These are phyloP conservation scores for Narthecium ossifragum DNA, from an alignment of 106 monocot species.

Conservation along the genomic window DNA sequence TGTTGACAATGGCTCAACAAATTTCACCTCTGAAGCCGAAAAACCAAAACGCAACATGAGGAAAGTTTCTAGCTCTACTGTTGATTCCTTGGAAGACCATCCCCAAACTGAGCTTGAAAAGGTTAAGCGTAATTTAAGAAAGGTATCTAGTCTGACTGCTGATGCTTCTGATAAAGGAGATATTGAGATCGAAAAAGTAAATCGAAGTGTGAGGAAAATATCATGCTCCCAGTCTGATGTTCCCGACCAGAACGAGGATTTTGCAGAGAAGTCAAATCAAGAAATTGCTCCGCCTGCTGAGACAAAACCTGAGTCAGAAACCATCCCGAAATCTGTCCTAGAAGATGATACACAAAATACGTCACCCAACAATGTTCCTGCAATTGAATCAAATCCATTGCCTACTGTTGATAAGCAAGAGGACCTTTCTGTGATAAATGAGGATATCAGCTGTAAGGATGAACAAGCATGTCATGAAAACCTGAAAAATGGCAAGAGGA, in stretches of 20 bases:
- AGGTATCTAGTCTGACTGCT: constrained; percentile 46
- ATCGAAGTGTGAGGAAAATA: constrained; percentile 18
- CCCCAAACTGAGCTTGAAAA: constrained; percentile 89
- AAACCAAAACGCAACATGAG: constrained; percentile 40
- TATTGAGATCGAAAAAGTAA: constrained; percentile 33
- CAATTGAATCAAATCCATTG: constrained; percentile 18
- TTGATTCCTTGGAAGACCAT: constrained; percentile 46
- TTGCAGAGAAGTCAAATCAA: constrained; percentile 37
- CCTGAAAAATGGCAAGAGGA: constrained; percentile 55
- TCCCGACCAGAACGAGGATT: constrained; percentile 17
- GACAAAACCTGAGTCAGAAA: constrained; percentile 17
- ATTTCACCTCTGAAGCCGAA: constrained; percentile 18
- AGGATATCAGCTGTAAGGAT: constrained; percentile 34
- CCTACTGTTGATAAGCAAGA: constrained; percentile 28
- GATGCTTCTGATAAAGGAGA: constrained; percentile 33
- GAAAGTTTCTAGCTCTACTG: constrained; percentile 26
- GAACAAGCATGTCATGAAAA: constrained; percentile 34
- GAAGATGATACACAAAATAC: constrained; percentile 5
- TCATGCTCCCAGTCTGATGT: constrained; percentile 18
- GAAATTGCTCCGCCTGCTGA: constrained; percentile 17
- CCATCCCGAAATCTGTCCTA: constrained; percentile 1
- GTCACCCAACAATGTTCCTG: constrained; percentile 7
- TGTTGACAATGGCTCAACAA: constrained; percentile 21
- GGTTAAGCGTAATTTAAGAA: constrained; percentile 87
- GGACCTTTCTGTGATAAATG: constrained; percentile 22